A percentile compares a stretch with the other conserved stretches of the same genome.
Evolutionary conservation across 1,284 basidiomycete genomes (phyloP).

Genomic region (Anthracocystis setariae): DNA sequence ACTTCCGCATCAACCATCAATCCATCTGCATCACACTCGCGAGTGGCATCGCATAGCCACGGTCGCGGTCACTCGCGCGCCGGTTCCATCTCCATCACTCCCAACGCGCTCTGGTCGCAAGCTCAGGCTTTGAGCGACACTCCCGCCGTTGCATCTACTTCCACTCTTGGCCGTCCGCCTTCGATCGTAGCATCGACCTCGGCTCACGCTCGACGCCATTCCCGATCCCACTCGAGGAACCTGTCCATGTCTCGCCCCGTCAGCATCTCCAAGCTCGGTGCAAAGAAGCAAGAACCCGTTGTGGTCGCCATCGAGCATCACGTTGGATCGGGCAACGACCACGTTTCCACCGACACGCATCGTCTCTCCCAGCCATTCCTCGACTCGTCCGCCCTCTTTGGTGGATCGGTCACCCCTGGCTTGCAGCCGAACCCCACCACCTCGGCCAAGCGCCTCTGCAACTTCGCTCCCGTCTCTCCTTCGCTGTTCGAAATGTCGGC

Average conservation of each 20-base stretch:
- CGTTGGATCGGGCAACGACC: constrained; percentile 10
- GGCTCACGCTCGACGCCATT: constrained; percentile 30
- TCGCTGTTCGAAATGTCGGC: constrained; percentile 24
- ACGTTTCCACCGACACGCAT: neutral
- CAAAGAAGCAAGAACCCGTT: constrained; percentile 39
- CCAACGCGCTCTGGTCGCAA: constrained; percentile 33
- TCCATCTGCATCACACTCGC: constrained; percentile 14
- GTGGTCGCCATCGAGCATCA: constrained; percentile 47
- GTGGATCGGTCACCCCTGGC: neutral
- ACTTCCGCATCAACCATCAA: constrained; percentile 16
- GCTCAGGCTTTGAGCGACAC: constrained; percentile 14
- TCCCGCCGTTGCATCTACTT: constrained; percentile 12
- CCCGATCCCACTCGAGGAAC: constrained; percentile 35
- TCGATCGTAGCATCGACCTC: constrained; percentile 20
- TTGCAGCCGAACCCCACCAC: constrained; percentile 7
- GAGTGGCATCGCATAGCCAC: constrained; percentile 49
- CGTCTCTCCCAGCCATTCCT: constrained; percentile 42
- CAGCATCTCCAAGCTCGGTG: constrained; percentile 47
- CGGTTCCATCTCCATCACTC: constrained; percentile 56
- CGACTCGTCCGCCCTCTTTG: constrained; percentile 37
- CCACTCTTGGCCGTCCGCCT: constrained; percentile 14
- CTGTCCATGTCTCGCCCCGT: constrained; percentile 29
- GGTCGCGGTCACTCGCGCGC: constrained; percentile 53
- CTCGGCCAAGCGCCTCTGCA: constrained; percentile 21
- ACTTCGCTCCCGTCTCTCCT: constrained; percentile 12